Base-by-base conservation (phyloP, 176 grass and related monocot species). In the Raddia guianensis region DNA sequence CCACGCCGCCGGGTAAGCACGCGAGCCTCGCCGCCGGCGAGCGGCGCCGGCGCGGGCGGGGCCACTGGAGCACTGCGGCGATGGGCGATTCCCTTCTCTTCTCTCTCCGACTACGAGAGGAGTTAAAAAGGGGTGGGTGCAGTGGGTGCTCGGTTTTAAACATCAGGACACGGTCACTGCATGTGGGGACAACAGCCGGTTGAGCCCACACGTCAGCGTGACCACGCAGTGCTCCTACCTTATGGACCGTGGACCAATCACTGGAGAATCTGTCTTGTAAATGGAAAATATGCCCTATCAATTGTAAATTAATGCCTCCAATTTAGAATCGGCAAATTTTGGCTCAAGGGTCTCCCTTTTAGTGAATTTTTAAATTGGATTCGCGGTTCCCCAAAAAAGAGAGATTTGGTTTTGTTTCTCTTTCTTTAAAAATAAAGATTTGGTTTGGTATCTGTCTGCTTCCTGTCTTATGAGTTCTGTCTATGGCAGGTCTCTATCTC, bases 71-170 rank as follows among this genome's bases (percentile, higher is more conserved):
- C 51, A 49, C 32, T 51, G 56, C 55, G 61, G 14, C 21, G 70
- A 62, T 80, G 33, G 76, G 19, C 49, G 72, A 70, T 63, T 82
- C 7, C 55, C 56, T 69, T 70, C 63, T 71, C 63, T 56, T 19
- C 37, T 15, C 18, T 19, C 42, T 45, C 48, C 18, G 66, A 42
- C 16, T 21, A 27, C 45, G n/a, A 73, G 21, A 63, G 65, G 78
- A 81, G 85, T 86, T 86, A 68, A 82, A 67, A 45, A 12, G 10
- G 10, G 42, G 37, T 15, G 50, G 34, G 72, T 74, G 84, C 50
- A 68, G 49, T 83, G 27, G 54, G 65, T 49, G 52, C 84, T 14
- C 13, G 70, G 3, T 63, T 82, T 66, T 73, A 83, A 87, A 66
- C 80, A 59, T 40, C 33, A 34, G 2, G 4, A 12, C 33, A 50